phyloP scores from a whole-genome alignment of 768 basidiomycete species.

The Lentinula sp. region DNA sequence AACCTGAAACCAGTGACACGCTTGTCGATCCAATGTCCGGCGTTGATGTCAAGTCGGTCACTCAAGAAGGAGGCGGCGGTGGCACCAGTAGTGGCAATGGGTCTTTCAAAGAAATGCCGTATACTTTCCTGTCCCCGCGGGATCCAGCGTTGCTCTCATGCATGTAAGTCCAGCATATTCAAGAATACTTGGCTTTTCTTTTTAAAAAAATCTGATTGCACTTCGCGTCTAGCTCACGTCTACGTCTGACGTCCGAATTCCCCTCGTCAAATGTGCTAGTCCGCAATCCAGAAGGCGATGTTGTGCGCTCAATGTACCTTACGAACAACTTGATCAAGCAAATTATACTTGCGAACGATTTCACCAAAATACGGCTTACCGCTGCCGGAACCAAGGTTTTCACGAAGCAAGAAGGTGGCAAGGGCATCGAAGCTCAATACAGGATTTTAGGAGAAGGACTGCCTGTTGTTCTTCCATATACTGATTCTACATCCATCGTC shows the following conservation, averaged over 20 bases:
- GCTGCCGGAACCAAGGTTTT: slow-evolving; percentile 94
- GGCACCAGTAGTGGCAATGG: slow-evolving; percentile 19
- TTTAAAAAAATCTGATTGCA: background rate
- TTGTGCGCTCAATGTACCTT: slow-evolving; percentile 80
- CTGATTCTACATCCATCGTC: slow-evolving; percentile 60
- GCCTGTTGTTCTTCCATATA: slow-evolving; percentile 75
- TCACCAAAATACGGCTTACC: slow-evolving; percentile 77
- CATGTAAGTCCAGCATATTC: slow-evolving; percentile 46
- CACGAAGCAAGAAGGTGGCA: slow-evolving; percentile 78
- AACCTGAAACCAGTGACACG: slow-evolving; percentile 12
- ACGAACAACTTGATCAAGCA: slow-evolving; percentile 79
- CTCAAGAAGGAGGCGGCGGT: slow-evolving; percentile 8
- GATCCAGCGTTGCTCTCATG: slow-evolving; percentile 68
- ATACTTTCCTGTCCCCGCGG: slow-evolving; percentile 67
- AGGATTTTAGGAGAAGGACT: slow-evolving; percentile 83
- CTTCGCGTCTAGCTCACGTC: slow-evolving; percentile 49
- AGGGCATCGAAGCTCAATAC: slow-evolving; percentile 56
- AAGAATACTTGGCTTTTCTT: background rate
- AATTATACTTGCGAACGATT: slow-evolving; percentile 80
- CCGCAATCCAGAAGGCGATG: slow-evolving; percentile 68
- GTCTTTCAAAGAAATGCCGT: slow-evolving; percentile 86
- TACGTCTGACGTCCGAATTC: slow-evolving; percentile 66
- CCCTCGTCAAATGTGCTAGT: slow-evolving; percentile 77
- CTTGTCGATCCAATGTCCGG: background rate
- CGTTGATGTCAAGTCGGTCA: background rate